Base-by-base conservation (phyloP, 1,139 yeast species). In the Scheffersomyces segobiensis region DNA sequence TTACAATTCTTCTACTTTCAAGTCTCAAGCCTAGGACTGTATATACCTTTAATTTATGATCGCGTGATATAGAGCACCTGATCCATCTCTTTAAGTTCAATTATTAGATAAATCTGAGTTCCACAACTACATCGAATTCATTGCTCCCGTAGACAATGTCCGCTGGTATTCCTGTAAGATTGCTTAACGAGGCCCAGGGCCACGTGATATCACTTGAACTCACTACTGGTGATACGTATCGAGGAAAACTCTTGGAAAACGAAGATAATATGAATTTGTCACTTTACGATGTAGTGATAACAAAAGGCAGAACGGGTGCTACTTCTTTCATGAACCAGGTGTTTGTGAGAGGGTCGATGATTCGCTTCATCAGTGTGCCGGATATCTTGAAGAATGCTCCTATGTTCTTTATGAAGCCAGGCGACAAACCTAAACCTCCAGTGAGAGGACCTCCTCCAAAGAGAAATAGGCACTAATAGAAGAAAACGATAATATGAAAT, bases 231-330 rank as follows among this genome's bases (percentile, higher is more conserved):
- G 95, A 90, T 65, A 85, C 90, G 0, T 93, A 93, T 71, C 82
- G 97, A 51, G 98, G 98, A 1, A 92, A 89, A 70, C 81, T 95
- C 52, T 74, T 89, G 14, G 96, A 90, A 67, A 88, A 89, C 73
- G 95, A 87, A 74, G 99, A 95, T 70, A 93, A 89, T 71, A 95
- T 95, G 99, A 95, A 95, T 71, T 86, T 93, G 26, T 96, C 95
- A 62, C 75, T 95, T 55, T 81, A 86, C 65, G 97, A 95, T 70
- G 97, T 91, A 53, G 86, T 91, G 1, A 87, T 90, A 54, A 93
- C 97, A 0, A 86, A 87, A 52, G 71, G 71, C 46, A 57, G 69
- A 22, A 89, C 92, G 56, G 97, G 98, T 2, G 79, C 82, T 52
- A 89, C 91, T 5, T 79, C 89, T 5, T 90, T 89, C 66, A 83